phyloP scores from a whole-genome alignment of 495 filamentous ascomycete species.

The Chaetomium fimeti region DNA sequence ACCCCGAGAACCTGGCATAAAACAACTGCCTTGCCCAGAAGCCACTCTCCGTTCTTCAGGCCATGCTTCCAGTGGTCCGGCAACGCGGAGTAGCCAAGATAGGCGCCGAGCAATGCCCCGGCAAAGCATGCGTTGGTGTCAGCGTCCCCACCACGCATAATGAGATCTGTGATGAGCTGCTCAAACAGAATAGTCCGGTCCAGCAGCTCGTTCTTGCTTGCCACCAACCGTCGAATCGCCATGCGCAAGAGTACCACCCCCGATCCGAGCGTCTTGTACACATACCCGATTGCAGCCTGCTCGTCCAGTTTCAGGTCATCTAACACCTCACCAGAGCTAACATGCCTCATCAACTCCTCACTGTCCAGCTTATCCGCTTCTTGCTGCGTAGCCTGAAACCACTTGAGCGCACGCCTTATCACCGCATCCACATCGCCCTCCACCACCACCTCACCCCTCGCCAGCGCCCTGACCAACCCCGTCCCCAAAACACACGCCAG shows the following conservation, averaged over 20 bases:
- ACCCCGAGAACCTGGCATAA: conserved; percentile 34
- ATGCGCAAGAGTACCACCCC: conserved; percentile 41
- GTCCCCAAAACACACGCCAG: conserved; percentile 44
- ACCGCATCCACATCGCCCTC: conserved; percentile 40
- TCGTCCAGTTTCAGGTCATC: conserved; percentile 44
- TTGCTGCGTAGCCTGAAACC: conserved; percentile 26
- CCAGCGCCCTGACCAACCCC: conserved; percentile 42
- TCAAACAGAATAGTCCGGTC: conserved; percentile 37
- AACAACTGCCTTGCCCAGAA: conserved; percentile 38
- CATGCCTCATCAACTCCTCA: conserved; percentile 40
- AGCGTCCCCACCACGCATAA: conserved; percentile 51
- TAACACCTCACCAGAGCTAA: conserved; percentile 24
- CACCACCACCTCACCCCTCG: conserved; percentile 40
- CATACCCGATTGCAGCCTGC: conserved; percentile 45
- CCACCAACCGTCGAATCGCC: conserved; percentile 33
- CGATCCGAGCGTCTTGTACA: conserved; percentile 49
- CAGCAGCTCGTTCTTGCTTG: conserved; percentile 9
- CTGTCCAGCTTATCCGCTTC: conserved; percentile 31
- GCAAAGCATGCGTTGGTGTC: conserved; percentile 53
- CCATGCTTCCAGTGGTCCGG: conserved; percentile 47
- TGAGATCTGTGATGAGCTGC: conserved; percentile 42
- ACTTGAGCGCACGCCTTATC: conserved; percentile 28
- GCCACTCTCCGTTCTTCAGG: conserved; percentile 42
- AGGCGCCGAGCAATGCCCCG: conserved; percentile 46
- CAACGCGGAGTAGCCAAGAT: conserved; percentile 41